phyloP scores from a whole-genome alignment of 2,329 filamentous ascomycete species.

The Pseudogymnoascus sp. region DNA sequence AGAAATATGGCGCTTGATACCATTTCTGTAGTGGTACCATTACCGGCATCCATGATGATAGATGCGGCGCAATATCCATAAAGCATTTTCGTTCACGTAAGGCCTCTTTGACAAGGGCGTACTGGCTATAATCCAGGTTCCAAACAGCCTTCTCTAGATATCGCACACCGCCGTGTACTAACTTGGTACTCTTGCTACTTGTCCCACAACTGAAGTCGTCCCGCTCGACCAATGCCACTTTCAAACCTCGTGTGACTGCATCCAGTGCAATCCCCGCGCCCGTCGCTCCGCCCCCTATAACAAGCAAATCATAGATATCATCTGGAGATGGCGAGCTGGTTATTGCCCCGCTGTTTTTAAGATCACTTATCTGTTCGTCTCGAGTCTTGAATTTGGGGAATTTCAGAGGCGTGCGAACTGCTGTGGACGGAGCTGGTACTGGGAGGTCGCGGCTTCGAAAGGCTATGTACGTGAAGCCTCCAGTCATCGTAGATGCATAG shows the following conservation, averaged over 20 bases:
- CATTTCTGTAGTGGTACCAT: conserved; percentile 68
- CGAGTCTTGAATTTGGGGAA: conserved; percentile 38
- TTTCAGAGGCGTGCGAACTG: conserved; percentile 31
- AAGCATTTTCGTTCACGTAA: conserved; percentile 69
- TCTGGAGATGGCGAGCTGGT: conserved; percentile 19
- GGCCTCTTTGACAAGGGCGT: conserved; percentile 61
- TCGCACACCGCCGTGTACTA: conserved; percentile 67
- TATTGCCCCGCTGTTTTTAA: conserved; percentile 29
- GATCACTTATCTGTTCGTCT: conserved; percentile 36
- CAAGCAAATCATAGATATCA: conserved; percentile 55
- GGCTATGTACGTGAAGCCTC: too few relatives aligned
- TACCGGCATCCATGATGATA: conserved; percentile 65
- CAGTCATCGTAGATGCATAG: too few relatives aligned
- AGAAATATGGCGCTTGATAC: conserved; percentile 73
- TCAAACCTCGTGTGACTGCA: conserved; percentile 61
- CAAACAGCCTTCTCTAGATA: conserved; percentile 69
- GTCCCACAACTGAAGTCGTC: conserved; percentile 68
- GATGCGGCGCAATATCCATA: conserved; percentile 63
- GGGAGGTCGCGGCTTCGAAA: too few relatives aligned
- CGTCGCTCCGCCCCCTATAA: conserved; percentile 64
- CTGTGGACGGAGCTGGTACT: conserved; percentile 14
- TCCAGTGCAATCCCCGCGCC: conserved; percentile 64
- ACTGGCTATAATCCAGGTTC: conserved; percentile 67
- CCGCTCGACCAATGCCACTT: conserved; percentile 62
- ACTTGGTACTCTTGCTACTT: conserved; percentile 67